Evolutionary conservation across 306 rosid species (phyloP).

Genomic region (Spatholobus suberectus): DNA sequence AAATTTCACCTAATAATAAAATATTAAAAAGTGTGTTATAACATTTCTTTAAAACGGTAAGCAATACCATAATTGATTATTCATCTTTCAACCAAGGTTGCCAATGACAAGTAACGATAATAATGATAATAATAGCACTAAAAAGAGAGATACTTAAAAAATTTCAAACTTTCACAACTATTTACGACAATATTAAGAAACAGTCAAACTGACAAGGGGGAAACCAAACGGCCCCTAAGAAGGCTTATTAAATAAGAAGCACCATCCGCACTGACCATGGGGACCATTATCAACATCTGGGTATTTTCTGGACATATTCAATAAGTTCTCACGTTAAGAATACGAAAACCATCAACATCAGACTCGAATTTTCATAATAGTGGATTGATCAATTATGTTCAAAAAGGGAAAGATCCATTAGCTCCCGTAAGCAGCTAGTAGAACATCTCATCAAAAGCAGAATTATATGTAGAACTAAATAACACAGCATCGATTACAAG

Average conservation of each 20-base stretch:
- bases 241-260: neutral
- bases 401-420: neutral
- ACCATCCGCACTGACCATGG: no score
- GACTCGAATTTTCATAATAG: neutral
- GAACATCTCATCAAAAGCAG: constrained; percentile 4
- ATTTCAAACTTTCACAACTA: no score
- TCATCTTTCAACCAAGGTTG: neutral
- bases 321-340: neutral
- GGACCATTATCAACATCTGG: no score
- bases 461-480: constrained; percentile 2
- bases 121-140: neutral
- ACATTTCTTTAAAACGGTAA: neutral
- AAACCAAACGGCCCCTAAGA: no score
- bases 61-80: neutral
- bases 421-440: neutral
- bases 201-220: neutral
- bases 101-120: neutral
- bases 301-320: no score
- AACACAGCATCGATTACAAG: constrained; percentile 19
- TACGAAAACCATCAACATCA: neutral
- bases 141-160: no score
- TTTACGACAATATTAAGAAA: no score
- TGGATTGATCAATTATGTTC: neutral
- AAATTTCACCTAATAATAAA: neutral
- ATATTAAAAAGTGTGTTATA: neutral